Evolutionary conservation across 768 basidiomycete genomes (phyloP).

Genomic region (Artomyces pyxidatus): DNA sequence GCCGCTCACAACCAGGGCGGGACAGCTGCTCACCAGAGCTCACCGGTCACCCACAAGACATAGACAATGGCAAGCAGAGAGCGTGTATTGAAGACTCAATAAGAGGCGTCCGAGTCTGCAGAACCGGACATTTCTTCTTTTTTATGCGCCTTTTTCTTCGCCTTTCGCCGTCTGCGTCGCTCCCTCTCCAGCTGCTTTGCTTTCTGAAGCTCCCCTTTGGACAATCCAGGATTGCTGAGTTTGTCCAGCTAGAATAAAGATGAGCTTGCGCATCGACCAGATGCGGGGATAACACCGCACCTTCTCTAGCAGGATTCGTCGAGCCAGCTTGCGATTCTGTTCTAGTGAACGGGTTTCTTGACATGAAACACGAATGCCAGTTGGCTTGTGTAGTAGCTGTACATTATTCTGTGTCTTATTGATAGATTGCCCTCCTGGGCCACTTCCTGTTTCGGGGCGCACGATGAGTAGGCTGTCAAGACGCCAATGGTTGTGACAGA

Average conservation of each 20-base stretch:
- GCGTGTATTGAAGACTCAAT: no score
- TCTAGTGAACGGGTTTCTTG: slow-evolving; percentile 83
- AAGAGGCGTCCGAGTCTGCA: no score
- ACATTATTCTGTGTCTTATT: slow-evolving; percentile 94
- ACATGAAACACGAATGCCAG: slow-evolving; percentile 77
- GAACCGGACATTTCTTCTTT: neutral
- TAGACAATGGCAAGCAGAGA: no score
- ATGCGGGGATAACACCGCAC: slow-evolving; percentile 21
- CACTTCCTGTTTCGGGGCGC: slow-evolving; percentile 64
- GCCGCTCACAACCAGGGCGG: no score
- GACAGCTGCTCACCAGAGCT: no score
- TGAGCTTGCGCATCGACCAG: neutral
- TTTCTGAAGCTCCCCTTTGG: slow-evolving; percentile 25
- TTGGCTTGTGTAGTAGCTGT: slow-evolving; percentile 82
- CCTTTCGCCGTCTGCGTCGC: slow-evolving; percentile 25
- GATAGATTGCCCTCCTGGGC: slow-evolving; percentile 94
- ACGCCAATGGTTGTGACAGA: neutral
- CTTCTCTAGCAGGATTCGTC: slow-evolving; percentile 69
- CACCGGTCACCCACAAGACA: no score
- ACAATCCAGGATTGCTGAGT: slow-evolving; percentile 49
- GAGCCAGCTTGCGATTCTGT: slow-evolving; percentile 71
- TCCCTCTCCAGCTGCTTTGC: slow-evolving; percentile 33
- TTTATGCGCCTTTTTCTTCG: slow-evolving; percentile 18
- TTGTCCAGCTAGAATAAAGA: slow-evolving; percentile 50
- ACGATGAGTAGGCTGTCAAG: slow-evolving; percentile 4